Percentiles rank a stretch among this genome's conserved stretches.
These are phyloP conservation scores for Mycena chlorophos DNA, from an alignment of 768 basidiomycete species.

Conservation along the genomic window DNA sequence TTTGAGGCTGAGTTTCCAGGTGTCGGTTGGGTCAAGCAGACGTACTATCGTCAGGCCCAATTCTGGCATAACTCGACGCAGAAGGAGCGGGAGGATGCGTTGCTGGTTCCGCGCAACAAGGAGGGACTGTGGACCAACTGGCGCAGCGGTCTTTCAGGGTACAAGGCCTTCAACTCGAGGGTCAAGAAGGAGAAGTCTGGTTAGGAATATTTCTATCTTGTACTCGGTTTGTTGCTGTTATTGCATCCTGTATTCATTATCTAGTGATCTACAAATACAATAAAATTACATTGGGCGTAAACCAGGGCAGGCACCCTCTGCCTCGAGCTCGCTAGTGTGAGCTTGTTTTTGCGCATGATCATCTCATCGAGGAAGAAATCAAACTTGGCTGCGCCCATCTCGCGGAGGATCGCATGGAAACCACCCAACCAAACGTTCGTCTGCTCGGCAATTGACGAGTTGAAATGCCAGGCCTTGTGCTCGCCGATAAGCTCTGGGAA, in stretches of 20 bases:
- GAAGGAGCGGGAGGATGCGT: neutral
- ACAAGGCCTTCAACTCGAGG: neutral
- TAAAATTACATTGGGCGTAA: neutral
- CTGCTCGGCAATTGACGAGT: slow-evolving; percentile 33
- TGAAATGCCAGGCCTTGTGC: slow-evolving; percentile 31
- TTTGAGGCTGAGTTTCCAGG: neutral
- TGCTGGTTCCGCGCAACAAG: neutral
- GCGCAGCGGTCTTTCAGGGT: neutral
- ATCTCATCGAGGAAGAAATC: slow-evolving; percentile 20
- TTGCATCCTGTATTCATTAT: neutral
- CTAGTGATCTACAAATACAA: too few relatives aligned
- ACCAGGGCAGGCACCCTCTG: neutral
- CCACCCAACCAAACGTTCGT: slow-evolving; percentile 34
- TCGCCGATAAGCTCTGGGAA: slow-evolving; percentile 26
- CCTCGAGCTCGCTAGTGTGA: too few relatives aligned
- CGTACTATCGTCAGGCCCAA: slow-evolving; percentile 2
- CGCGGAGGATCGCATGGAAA: slow-evolving; percentile 25
- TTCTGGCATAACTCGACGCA: slow-evolving; percentile 2
- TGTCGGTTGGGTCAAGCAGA: neutral
- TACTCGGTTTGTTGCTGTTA: neutral
- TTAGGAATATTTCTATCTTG: neutral
- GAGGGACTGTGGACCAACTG: slow-evolving; percentile 4
- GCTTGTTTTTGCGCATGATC: neutral
- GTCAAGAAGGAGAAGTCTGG: neutral
- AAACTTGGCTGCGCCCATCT: slow-evolving; percentile 22